phyloP scores from a whole-genome alignment of 306 rosid genomes.

The Luffa acutangula region DNA sequence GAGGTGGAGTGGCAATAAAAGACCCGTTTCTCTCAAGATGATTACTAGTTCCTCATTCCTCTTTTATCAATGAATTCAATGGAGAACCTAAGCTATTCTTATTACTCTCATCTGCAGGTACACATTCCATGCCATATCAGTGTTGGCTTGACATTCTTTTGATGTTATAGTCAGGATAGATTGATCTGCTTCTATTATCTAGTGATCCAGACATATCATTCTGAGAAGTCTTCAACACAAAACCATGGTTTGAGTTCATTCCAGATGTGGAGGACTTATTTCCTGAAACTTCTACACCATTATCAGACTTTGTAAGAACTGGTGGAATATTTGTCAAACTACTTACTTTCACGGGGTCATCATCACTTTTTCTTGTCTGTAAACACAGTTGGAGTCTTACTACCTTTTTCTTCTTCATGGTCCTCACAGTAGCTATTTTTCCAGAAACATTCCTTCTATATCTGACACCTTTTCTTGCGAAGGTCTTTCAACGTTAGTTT shows the following conservation, averaged over 20 bases:
- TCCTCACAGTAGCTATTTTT: conserved; percentile 21
- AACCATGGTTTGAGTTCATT: conserved; percentile 15
- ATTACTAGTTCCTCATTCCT: conserved; percentile 12
- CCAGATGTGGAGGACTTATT: conserved; percentile 20
- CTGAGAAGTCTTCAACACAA: conserved; percentile 12
- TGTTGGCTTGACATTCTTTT: conserved; percentile 23
- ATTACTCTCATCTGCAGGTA: conserved; percentile 21
- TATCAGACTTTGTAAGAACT: conserved; percentile 18
- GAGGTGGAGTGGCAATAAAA: neutral
- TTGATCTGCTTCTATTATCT: conserved; percentile 21
- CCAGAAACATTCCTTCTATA: conserved; percentile 11
- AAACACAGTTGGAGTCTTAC: conserved; percentile 17
- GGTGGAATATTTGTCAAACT: conserved; percentile 9
- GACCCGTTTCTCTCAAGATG: neutral
- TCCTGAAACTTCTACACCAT: conserved; percentile 17
- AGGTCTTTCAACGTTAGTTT: neutral
- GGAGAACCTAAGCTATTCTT: conserved; percentile 24
- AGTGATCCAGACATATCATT: conserved; percentile 16
- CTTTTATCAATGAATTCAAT: conserved; percentile 19
- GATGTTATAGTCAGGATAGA: conserved; percentile 18
- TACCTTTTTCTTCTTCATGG: conserved; percentile 55
- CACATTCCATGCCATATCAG: conserved; percentile 20
- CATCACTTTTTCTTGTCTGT: conserved; percentile 17
- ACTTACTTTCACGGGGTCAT: conserved; percentile 18
- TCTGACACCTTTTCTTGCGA: neutral